Evolutionary conservation across 2,329 filamentous ascomycete species (phyloP), one percentile per base, ranked within the genome.

Genomic region (Proliferodiscus dingleyae): DNA sequence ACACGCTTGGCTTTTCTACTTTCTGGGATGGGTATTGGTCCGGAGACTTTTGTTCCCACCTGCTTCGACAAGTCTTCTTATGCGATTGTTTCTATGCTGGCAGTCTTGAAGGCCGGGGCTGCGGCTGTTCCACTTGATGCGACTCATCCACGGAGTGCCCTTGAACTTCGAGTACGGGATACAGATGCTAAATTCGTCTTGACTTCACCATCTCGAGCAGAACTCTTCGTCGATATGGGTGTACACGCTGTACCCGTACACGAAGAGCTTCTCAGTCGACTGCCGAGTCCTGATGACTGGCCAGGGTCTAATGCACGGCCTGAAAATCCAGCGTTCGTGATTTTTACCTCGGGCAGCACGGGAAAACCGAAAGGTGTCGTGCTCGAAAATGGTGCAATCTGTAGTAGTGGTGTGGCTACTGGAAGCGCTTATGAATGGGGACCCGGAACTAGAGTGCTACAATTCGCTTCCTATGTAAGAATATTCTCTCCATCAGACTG

Each of bases 41-140:
- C 45, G n/a, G 52, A 52, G 36, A 34, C 10, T 1, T 36, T 54
- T 7, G 51, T 62, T 15, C 54, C 49, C 10, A 41, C 57, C 5
- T 60, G 54, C 38, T 60, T 60, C 36, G 52, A 61, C 16, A 62
- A 62, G 43, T 58, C 55, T 6, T 40, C 37, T 15, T 61, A 49
- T 34, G 45, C 57, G 21, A 45, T 59, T 21, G 49, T 61, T 13
- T 51, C 54, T 13, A 52, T 59, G 50, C 41, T 61, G 18, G 55
- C 50, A 37, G 49, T 61, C 5, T 23, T 61, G 13, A 55, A 56
- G 30, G 45, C 54, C 24, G 59, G 60, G 11, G 54, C 44, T 7
- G 55, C 56, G 3, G 58, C 51, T 22, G 57, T 62, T 23, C 48
- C 60, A 10, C 34, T 65, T 6, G 58, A 64, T 47, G 53, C 61